A percentile compares a stretch with the other conserved stretches of the same genome.
Evolutionary conservation across 192 early-diverging fungal species (phyloP).

Genomic region (Backusella luteola): DNA sequence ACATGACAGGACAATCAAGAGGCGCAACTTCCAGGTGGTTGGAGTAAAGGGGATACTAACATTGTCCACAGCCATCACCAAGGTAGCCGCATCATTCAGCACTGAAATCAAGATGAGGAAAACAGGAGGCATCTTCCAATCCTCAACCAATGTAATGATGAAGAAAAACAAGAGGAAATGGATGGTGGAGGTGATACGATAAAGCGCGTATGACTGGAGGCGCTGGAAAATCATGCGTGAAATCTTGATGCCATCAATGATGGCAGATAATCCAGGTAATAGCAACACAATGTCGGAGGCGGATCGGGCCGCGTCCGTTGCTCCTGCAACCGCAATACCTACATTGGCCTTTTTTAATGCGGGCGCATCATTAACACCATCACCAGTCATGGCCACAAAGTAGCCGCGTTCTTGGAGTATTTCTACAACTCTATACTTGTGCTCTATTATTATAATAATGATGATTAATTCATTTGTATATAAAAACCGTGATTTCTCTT

Average conservation of each 20-base stretch:
- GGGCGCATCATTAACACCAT: constrained; percentile 71
- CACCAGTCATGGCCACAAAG: constrained; percentile 70
- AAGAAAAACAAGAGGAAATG: constrained; percentile 81
- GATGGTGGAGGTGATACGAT: constrained; percentile 75
- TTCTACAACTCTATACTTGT: constrained; percentile 63
- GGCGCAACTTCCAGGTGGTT: constrained; percentile 71
- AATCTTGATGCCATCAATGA: constrained; percentile 70
- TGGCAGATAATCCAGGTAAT: constrained; percentile 65
- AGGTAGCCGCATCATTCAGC: constrained; percentile 65
- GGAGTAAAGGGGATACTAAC: constrained; percentile 59
- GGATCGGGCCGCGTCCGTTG: constrained; percentile 67
- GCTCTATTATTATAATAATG: constrained; percentile 27
- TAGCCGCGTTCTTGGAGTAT: constrained; percentile 59
- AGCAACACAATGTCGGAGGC: constrained; percentile 75
- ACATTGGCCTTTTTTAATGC: constrained; percentile 68
- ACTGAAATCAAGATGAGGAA: constrained; percentile 69
- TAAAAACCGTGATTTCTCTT: neutral
- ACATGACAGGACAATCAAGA: constrained; percentile 63
- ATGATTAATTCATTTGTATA: constrained; percentile 30
- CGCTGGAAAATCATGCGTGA: constrained; percentile 74
- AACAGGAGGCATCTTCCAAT: constrained; percentile 61
- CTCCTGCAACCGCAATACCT: constrained; percentile 66
- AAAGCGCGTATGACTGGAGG: constrained; percentile 65
- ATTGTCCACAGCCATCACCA: constrained; percentile 79
- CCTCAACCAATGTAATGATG: constrained; percentile 59